Evolutionary conservation across 2,329 filamentous ascomycete species (phyloP).

Genomic region (Pseudonectria foliicola): DNA sequence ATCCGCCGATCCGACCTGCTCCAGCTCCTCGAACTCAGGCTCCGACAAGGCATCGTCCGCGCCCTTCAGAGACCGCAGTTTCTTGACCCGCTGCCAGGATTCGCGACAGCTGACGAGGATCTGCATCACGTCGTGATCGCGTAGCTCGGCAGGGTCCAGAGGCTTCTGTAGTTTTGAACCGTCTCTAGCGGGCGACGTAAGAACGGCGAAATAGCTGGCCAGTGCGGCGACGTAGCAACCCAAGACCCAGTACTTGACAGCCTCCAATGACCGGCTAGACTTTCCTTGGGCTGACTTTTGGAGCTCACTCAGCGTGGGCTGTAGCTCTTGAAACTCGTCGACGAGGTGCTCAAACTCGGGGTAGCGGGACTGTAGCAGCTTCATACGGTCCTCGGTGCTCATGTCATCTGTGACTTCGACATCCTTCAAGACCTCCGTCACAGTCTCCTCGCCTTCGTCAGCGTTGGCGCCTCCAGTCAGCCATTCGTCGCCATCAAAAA

Average conservation of each 20-base stretch:
- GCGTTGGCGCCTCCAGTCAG: constrained; percentile 47
- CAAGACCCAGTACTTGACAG: constrained; percentile 71
- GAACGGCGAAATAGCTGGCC: constrained; percentile 87
- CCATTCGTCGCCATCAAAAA: constrained; percentile 89
- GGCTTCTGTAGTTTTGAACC: constrained; percentile 47
- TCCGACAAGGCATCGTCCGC: constrained; percentile 25
- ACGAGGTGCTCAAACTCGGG: constrained; percentile 87
- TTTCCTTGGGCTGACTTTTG: constrained; percentile 50
- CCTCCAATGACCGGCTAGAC: constrained; percentile 46
- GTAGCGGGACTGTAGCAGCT: constrained; percentile 72
- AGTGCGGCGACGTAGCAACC: constrained; percentile 81
- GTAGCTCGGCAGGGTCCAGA: constrained; percentile 68
- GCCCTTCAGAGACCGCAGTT: constrained; percentile 45
- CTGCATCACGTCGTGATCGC: constrained; percentile 88
- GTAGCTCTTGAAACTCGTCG: constrained; percentile 69
- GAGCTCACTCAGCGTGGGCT: constrained; percentile 54
- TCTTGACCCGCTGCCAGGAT: constrained; percentile 70
- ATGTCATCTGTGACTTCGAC: constrained; percentile 76
- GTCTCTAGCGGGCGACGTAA: constrained; percentile 72
- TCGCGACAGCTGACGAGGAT: constrained; percentile 71
- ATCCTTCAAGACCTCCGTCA: constrained; percentile 82
- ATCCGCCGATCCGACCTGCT: constrained; percentile 16
- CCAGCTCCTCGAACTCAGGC: constrained; percentile 18
- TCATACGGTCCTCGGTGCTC: constrained; percentile 64
- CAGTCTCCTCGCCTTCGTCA: constrained; percentile 49